phyloP scores from a whole-genome alignment of 2,329 filamentous ascomycete species.

The Aschersonia sp. region DNA sequence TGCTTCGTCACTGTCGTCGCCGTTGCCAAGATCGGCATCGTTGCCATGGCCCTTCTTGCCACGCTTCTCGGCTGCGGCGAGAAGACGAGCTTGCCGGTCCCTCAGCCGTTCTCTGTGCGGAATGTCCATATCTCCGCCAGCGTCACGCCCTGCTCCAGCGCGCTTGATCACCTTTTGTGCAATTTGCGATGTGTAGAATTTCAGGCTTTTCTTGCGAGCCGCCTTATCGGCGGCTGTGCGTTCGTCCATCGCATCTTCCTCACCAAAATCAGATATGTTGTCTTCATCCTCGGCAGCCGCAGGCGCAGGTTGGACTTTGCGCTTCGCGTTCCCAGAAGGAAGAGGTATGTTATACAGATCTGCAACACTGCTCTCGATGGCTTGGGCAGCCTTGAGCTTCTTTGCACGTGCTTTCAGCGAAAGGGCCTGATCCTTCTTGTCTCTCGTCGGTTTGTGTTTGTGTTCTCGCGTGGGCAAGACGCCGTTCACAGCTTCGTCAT shows the following conservation, averaged over 20 bases:
- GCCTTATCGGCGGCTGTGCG: slow-evolving; percentile 77
- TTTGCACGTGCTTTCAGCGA: slow-evolving; percentile 22
- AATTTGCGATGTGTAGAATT: slow-evolving; percentile 97
- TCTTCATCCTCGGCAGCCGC: slow-evolving; percentile 27
- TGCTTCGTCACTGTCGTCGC: slow-evolving; percentile 51
- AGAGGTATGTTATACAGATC: slow-evolving; percentile 51
- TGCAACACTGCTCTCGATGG: slow-evolving; percentile 56
- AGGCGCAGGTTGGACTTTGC: slow-evolving; percentile 16
- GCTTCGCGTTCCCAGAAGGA: slow-evolving; percentile 29
- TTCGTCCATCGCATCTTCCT: slow-evolving; percentile 67
- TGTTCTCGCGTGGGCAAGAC: slow-evolving; percentile 7
- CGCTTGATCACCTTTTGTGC: slow-evolving; percentile 87
- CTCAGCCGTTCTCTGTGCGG: slow-evolving; percentile 79
- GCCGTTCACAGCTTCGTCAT: slow-evolving; percentile 8
- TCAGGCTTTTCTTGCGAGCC: slow-evolving; percentile 76
- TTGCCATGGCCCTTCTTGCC: slow-evolving; percentile 51
- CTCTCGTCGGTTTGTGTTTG: slow-evolving; percentile 14
- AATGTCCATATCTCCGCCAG: slow-evolving; percentile 68
- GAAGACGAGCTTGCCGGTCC: slow-evolving; percentile 75
- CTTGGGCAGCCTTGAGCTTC: slow-evolving; percentile 34
- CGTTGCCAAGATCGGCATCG: slow-evolving; percentile 54
- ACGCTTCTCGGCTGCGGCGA: slow-evolving; percentile 75
- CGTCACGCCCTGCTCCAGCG: slow-evolving; percentile 54
- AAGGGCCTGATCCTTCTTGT: slow-evolving; percentile 12
- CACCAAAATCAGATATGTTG: slow-evolving; percentile 81